A percentile compares a stretch with the other conserved stretches of the same genome.
Evolutionary conservation across 345 rosid species (phyloP).

Genomic region (Camelina hispida): DNA sequence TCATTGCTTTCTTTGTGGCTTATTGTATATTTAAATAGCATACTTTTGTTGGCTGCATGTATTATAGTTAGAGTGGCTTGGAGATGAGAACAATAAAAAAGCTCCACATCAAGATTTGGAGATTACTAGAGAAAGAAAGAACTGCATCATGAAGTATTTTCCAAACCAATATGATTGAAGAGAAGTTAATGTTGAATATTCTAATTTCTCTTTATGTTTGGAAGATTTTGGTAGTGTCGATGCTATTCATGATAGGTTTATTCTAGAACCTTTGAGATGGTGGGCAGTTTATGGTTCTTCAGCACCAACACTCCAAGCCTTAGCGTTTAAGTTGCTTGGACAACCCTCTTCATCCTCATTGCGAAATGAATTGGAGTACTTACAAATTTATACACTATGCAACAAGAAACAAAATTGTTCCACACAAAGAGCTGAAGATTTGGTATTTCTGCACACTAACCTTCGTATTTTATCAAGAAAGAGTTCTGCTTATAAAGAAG

Average conservation of each 20-base stretch:
- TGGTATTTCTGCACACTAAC: too few relatives aligned
- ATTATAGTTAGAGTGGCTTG: conserved; percentile 12
- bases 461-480: too few relatives aligned
- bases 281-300: conserved; percentile 11
- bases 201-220: not conserved
- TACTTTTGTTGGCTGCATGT: not conserved
- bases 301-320: not conserved
- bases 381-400: not conserved
- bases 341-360: not conserved
- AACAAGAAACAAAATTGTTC: too few relatives aligned
- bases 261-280: not conserved
- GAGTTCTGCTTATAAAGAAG: too few relatives aligned
- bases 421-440: too few relatives aligned
- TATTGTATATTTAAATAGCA: not conserved
- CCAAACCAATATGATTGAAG: not conserved
- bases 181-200: conserved; percentile 7
- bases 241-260: not conserved
- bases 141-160: conserved; percentile 4
- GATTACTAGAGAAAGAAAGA: not conserved
- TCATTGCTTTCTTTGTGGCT: too few relatives aligned
- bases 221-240: conserved; percentile 8
- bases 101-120: conserved; percentile 17
- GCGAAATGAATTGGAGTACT: not conserved
- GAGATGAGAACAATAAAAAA: not conserved
- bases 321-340: conserved; percentile 7